phyloP scores from a whole-genome alignment of 2,329 filamentous ascomycete genomes.

The Claviceps capensis region DNA sequence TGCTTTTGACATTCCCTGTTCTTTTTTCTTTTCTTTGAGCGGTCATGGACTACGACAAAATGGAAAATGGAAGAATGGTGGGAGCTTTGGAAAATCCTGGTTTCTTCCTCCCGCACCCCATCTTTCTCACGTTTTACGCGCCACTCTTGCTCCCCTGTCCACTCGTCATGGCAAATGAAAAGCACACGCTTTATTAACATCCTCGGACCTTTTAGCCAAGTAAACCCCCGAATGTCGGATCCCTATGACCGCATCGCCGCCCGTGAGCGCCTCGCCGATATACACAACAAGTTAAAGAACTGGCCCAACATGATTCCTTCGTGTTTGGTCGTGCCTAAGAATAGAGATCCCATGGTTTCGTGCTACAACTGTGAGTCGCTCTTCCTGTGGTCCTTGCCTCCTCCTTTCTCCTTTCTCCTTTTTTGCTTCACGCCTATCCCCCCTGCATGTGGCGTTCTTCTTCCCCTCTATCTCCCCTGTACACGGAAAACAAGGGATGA shows the following conservation, averaged over 20 bases:
- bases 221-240: constrained; percentile 9
- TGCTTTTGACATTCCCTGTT: background rate
- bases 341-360: constrained; percentile 3
- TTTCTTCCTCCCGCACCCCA: background rate
- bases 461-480: too few relatives aligned
- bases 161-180: background rate
- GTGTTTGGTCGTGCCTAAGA: constrained; percentile 17
- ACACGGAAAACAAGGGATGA: too few relatives aligned
- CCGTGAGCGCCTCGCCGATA: constrained; percentile 11
- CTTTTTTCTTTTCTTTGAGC: background rate
- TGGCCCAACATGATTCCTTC: constrained; percentile 24
- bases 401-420: background rate
- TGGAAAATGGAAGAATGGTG: too few relatives aligned
- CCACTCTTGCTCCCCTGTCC: too few relatives aligned
- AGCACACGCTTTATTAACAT: constrained; percentile 3
- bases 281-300: constrained; percentile 18
- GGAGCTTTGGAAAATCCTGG: background rate
- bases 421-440: background rate
- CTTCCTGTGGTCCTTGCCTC: background rate
- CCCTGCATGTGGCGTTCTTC: too few relatives aligned
- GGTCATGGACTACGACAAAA: background rate
- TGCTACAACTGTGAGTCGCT: constrained; percentile 14
- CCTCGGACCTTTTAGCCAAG: constrained; percentile 11
- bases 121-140: too few relatives aligned
- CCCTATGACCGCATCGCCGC: constrained; percentile 8